A percentile compares a stretch with the other conserved stretches of the same genome.
Conservation (phyloP, 768 basidiomycete genomes). For the Sutorius australiensis region DNA sequence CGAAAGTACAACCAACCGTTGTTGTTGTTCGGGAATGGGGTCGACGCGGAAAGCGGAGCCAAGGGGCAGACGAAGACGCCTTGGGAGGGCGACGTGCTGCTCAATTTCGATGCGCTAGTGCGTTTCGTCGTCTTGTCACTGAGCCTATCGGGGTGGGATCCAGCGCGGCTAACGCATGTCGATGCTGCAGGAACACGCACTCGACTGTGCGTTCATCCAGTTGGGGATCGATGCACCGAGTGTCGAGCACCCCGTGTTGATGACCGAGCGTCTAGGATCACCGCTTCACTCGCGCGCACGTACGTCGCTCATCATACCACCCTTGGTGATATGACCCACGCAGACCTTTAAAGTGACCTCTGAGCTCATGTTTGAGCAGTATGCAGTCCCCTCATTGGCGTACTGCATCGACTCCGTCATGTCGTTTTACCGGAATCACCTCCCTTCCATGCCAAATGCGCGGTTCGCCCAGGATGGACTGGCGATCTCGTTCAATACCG, state of each 20-base stretch:
- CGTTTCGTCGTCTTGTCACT: constrained; percentile 32
- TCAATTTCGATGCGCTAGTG: constrained; percentile 92
- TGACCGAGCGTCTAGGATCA: constrained; percentile 89
- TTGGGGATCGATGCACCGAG: constrained; percentile 75
- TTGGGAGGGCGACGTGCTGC: constrained; percentile 92
- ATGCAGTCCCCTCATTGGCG: constrained; percentile 77
- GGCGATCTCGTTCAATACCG: constrained; percentile 86
- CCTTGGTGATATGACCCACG: not conserved
- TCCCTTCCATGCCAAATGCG: constrained; percentile 27
- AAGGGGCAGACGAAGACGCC: constrained; percentile 74
- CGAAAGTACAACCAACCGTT: constrained; percentile 77
- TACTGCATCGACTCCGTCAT: constrained; percentile 90
- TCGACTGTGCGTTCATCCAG: constrained; percentile 88
- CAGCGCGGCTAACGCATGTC: not conserved
- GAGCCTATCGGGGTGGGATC: too few relatives aligned
- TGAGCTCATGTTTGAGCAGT: constrained; percentile 94
- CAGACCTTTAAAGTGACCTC: constrained; percentile 68
- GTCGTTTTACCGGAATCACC: constrained; percentile 84
- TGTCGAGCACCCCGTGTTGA: constrained; percentile 84
- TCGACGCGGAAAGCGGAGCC: constrained; percentile 83
- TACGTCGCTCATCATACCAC: constrained; percentile 38
- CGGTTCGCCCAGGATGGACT: constrained; percentile 69
- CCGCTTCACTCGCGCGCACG: constrained; percentile 84
- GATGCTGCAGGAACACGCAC: constrained; percentile 78
- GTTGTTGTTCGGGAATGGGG: constrained; percentile 84